Percentiles rank a stretch among this genome's conserved stretches.
Evolutionary conservation across 306 rosid species (phyloP).

Genomic region (Myrica gale): DNA sequence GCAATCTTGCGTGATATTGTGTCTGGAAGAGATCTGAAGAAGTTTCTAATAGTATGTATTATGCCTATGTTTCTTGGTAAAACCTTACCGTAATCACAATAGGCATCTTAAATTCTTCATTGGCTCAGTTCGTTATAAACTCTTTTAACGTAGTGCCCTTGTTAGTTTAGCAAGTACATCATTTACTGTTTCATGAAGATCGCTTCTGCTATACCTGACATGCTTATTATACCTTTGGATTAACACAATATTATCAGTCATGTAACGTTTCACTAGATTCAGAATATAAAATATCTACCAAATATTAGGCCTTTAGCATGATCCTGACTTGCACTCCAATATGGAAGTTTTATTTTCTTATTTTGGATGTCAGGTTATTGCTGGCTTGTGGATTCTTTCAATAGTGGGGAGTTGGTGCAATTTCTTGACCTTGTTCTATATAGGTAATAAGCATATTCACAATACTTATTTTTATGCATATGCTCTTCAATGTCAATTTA

Average conservation of each 20-base stretch:
- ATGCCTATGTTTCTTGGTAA: slow-evolving; percentile 6
- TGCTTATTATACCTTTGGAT: background rate
- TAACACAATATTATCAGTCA: background rate
- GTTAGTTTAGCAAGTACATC: background rate
- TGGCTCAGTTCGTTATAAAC: background rate
- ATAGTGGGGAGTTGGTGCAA: slow-evolving; percentile 65
- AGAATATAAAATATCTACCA: background rate
- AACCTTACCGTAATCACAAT: too few relatives aligned
- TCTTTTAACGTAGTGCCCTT: background rate
- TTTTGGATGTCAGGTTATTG: slow-evolving; percentile 48
- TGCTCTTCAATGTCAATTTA: background rate
- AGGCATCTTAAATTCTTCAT: background rate
- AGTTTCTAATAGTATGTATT: slow-evolving; percentile 61
- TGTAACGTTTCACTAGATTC: background rate
- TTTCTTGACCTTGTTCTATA: slow-evolving; percentile 88
- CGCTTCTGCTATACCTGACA: background rate
- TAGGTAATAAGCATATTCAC: slow-evolving; percentile 41
- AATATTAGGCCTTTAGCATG: background rate
- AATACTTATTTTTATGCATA: background rate
- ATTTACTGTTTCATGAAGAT: background rate
- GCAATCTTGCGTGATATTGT: slow-evolving; percentile 50
- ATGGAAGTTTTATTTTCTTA: background rate
- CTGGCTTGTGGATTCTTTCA: slow-evolving; percentile 80
- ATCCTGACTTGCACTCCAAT: background rate
- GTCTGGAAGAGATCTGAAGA: slow-evolving; percentile 77